Evolutionary conservation across 495 filamentous ascomycete species (phyloP).

Genomic region (Trichocladium antarcticum): DNA sequence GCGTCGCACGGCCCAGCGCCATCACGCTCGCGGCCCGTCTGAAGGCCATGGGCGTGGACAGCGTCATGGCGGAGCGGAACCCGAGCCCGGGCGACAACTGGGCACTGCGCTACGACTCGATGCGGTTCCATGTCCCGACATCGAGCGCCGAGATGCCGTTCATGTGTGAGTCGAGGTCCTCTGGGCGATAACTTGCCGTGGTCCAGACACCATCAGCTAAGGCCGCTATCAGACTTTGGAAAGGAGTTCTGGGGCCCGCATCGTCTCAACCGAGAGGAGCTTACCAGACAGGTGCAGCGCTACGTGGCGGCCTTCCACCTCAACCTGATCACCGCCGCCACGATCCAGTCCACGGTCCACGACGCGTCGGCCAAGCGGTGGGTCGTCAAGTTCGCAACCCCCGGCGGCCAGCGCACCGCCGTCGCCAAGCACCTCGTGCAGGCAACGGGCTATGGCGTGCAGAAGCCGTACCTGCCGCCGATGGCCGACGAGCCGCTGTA

Average conservation of each 20-base stretch:
- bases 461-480: slow-evolving; percentile 18
- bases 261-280: slow-evolving; percentile 15
- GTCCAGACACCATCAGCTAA: neutral
- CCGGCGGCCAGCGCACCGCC: neutral
- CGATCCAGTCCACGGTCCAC: slow-evolving; percentile 19
- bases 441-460: slow-evolving; percentile 23
- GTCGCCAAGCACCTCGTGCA: slow-evolving; percentile 25
- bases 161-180: slow-evolving; percentile 9
- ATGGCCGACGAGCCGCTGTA: slow-evolving; percentile 14
- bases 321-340: slow-evolving; percentile 22
- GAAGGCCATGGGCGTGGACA: slow-evolving; percentile 27
- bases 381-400: slow-evolving; percentile 13
- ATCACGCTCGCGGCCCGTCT: slow-evolving; percentile 23
- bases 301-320: slow-evolving; percentile 20
- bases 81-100: slow-evolving; percentile 28
- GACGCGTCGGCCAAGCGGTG: slow-evolving; percentile 14
- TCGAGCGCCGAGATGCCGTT: slow-evolving; percentile 21
- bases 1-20: slow-evolving; percentile 11
- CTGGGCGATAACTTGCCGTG: neutral
- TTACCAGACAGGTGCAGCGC: slow-evolving; percentile 21
- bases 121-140: slow-evolving; percentile 26
- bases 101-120: slow-evolving; percentile 24
- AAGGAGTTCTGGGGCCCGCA: slow-evolving; percentile 8
- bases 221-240: slow-evolving; percentile 9
- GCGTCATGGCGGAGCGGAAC: slow-evolving; percentile 25